Base-by-base conservation (phyloP, 192 early-diverging fungal species). In the Phycomyces blakesleeanus region DNA sequence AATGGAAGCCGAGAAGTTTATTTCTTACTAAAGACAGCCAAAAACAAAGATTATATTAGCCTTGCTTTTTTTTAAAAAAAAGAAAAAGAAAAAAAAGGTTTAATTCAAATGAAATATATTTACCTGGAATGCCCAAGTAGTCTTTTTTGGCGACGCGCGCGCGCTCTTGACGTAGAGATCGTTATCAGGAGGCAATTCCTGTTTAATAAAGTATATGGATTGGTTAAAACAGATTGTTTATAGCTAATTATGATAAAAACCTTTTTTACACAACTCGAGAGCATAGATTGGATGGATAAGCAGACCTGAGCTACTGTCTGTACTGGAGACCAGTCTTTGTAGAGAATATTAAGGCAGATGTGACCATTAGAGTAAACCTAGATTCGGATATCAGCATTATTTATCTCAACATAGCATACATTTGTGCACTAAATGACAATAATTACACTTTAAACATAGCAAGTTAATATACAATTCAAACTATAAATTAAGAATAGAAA, bases 331-430 rank as follows among this genome's bases (percentile, higher is more conserved):
- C 96, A 98, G 37, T 95, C 84, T 66, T 88, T 88, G 72, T 97
- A 97, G 41, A 98, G 83, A 57, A 98, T 96, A 64, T 93, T 95
- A 29, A 98, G 72, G 68, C 96, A 98, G 53, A 98, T 98, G 62
- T 98, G 96, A n/a, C 95, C 94, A 69, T 97, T 97, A 76, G 85
- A 85, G 71, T 93, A 93, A 38, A 89, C 72, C 78, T 80, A 67
- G 5, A 64, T 34, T 24, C 16, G 16, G 58, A 39, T 12, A 34
- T 34, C 3, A 34, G 29, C 29, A 34, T 7, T 7, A 34, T 34
- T 34, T 34, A 34, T 34, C 29, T 34, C 2, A 34, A 5, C 15
- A 37, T 41, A n/a, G n/a, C n/a, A n/a, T n/a, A n/a, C n/a, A n/a
- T n/a, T n/a, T n/a, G n/a, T n/a, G n/a, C n/a, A n/a, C n/a, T 41